Evolutionary conservation across 192 early-diverging fungal genomes (phyloP).

Genomic region (Entomortierella lignicola): DNA sequence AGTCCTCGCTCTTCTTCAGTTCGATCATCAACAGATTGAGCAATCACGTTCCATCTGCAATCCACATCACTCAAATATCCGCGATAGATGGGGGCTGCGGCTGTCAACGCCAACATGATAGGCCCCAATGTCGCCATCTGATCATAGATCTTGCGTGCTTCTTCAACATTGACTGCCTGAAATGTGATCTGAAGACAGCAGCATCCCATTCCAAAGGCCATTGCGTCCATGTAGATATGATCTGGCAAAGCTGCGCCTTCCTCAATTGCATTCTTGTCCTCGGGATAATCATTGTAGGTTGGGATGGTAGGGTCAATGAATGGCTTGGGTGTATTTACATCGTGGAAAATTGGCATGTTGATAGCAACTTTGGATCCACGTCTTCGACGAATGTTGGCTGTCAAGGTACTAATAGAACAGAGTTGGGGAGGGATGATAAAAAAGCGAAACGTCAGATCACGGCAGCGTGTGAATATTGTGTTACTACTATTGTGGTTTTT

Average conservation of each 20-base stretch:
- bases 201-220: slow-evolving; percentile 99
- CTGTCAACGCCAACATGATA: slow-evolving; percentile 94
- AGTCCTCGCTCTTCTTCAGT: slow-evolving; percentile 91
- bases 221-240: slow-evolving; percentile 98
- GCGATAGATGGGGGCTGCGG: slow-evolving; percentile 91
- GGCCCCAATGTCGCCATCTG: slow-evolving; percentile 92
- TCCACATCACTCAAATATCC: slow-evolving; percentile 97
- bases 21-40: slow-evolving; percentile 92
- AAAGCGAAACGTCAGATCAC: not conserved
- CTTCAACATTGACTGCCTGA: slow-evolving; percentile 93
- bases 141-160: slow-evolving; percentile 94
- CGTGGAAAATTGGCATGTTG: slow-evolving; percentile 96
- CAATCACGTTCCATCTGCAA: slow-evolving; percentile 97
- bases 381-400: slow-evolving; percentile 92
- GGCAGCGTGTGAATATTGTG: too few species aligned
- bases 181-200: slow-evolving; percentile 98
- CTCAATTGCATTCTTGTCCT: slow-evolving; percentile 78
- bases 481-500: too few species aligned
- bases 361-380: slow-evolving; percentile 95
- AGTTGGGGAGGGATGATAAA: slow-evolving; percentile 6
- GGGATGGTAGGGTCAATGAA: slow-evolving; percentile 84
- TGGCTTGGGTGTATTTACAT: slow-evolving; percentile 88
- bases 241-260: slow-evolving; percentile 81
- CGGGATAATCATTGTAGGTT: slow-evolving; percentile 69
- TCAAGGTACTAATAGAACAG: slow-evolving; percentile 72